Base-by-base conservation (phyloP, 1,284 basidiomycete species). In the Meripilus lineatus region DNA sequence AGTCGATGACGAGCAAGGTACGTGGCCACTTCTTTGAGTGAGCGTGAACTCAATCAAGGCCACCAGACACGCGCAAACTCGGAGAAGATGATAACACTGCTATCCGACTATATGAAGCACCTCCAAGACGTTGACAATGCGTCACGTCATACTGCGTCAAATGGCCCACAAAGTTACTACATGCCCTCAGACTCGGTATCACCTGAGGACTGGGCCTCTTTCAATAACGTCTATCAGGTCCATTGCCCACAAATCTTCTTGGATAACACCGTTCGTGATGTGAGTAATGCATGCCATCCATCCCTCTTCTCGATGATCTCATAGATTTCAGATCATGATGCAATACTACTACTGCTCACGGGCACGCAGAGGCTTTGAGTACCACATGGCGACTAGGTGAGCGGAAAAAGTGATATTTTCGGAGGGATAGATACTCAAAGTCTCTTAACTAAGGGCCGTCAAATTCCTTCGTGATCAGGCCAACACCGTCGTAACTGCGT, bases 191-290 rank as follows among this genome's bases (percentile, higher is more conserved):
- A 84, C 54, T 73, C 76, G 32, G 72, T 82, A 47, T 73, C 79
- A 50, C 66, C 81, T 20, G 69, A 80, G 21, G 89, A 93, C 57
- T 88, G 88, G 79, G 77, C 77, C 1, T 79, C 84, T 53, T 95
- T 96, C 63, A 84, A 90, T 61, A 90, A 95, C 55, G 92, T 94
- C 17, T 89, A 93, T 59, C 88, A 96, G 57, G 75, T 94, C 8
- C 93, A 97, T 66, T 87, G 81, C 50, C 93, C 93, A 0, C 86
- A 84, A 40, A 74, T 96, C 36, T 84, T 84, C 58, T 74, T 93
- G 67, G 87, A 87, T 58, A 88, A 85, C 59, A 71, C 77, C 14
- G 84, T 86, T 13, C 83, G 61, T 44, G 61, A 63, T 44, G 61
- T 63, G 39, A 34, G 45, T 47, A 49, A 33, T 3, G 10, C 28